A percentile compares a stretch with the other conserved stretches of the same genome.
These are phyloP conservation scores for Ogataea sp. DNA, from an alignment of 805 yeast genomes.

Conservation along the genomic window DNA sequence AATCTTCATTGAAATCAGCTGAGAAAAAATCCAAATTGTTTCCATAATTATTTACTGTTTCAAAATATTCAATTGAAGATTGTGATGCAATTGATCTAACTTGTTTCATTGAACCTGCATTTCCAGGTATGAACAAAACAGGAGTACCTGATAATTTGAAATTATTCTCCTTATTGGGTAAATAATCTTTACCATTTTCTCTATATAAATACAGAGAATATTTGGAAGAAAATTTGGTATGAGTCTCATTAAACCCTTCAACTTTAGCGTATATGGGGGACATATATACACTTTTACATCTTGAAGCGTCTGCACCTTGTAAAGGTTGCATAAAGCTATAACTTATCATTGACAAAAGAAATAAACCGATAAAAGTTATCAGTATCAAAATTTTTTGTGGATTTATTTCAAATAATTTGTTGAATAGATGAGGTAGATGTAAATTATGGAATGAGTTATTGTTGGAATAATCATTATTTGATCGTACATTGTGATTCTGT, in stretches of 20 bases:
- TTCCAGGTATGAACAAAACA: slow-evolving; percentile 90
- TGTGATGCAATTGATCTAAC: slow-evolving; percentile 89
- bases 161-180: slow-evolving; percentile 33
- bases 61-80: slow-evolving; percentile 47
- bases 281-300: slow-evolving; percentile 69
- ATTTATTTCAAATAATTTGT: too few species aligned
- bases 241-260: slow-evolving; percentile 60
- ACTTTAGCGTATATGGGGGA: slow-evolving; percentile 76
- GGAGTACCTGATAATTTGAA: slow-evolving; percentile 62
- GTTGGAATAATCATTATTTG: background rate
- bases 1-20: slow-evolving; percentile 92
- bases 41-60: slow-evolving; percentile 22
- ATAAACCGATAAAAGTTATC: slow-evolving; percentile 9
- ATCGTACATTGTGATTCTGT: too few species aligned
- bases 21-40: slow-evolving; percentile 74
- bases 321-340: slow-evolving; percentile 20
- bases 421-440: too few species aligned
- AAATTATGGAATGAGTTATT: too few species aligned
- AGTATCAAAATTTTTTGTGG: background rate
- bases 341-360: slow-evolving; percentile 17
- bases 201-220: slow-evolving; percentile 81
- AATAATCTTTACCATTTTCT: slow-evolving; percentile 63
- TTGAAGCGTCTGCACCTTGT: slow-evolving; percentile 38
- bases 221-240: slow-evolving; percentile 66
- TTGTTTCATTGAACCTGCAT: slow-evolving; percentile 91